Evolutionary conservation across 2,329 filamentous ascomycete species (phyloP).

Genomic region (Colletotrichum navitas): DNA sequence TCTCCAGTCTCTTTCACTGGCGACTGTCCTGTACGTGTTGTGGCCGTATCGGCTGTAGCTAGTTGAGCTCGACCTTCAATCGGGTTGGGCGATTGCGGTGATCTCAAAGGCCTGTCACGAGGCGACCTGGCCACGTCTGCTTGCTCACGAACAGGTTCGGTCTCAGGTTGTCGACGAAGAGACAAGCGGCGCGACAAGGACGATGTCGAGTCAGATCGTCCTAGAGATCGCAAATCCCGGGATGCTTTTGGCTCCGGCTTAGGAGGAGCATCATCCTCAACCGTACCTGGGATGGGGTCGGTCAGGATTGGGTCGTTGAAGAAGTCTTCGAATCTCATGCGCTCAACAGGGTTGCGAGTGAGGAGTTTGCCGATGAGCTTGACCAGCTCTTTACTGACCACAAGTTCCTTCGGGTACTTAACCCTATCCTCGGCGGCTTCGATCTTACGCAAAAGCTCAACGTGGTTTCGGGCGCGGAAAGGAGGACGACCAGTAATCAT

Average conservation of each 20-base stretch:
- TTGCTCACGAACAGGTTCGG: conserved; percentile 53
- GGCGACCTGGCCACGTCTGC: conserved; percentile 55
- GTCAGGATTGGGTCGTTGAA: conserved; percentile 82
- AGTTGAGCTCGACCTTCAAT: conserved; percentile 51
- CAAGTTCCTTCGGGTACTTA: conserved; percentile 80
- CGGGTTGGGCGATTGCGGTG: conserved; percentile 53
- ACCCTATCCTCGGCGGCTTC: conserved; percentile 90
- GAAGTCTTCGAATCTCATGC: conserved; percentile 88
- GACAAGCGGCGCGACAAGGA: conserved; percentile 53
- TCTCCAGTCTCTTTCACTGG: conserved; percentile 62
- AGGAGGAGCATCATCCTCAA: conserved; percentile 77
- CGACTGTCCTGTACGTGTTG: conserved; percentile 55
- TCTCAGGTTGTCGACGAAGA: conserved; percentile 56
- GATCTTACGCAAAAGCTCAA: conserved; percentile 92
- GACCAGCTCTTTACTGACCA: conserved; percentile 82
- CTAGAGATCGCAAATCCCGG: conserved; percentile 53
- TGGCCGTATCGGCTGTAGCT: conserved; percentile 44
- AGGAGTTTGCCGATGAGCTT: conserved; percentile 82
- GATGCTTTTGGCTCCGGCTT: conserved; percentile 51
- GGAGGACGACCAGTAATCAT: conserved; percentile 93
- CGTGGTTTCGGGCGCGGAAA: conserved; percentile 93
- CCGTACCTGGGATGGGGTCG: conserved; percentile 81
- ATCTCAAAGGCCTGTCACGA: conserved; percentile 56
- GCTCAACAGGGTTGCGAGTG: conserved; percentile 86
- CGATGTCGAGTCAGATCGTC: conserved; percentile 46